Percentiles rank a stretch among this genome's conserved stretches.
These are phyloP conservation scores for Aspergillus sp. DNA, from an alignment of 2,329 filamentous ascomycete species.

Conservation along the genomic window DNA sequence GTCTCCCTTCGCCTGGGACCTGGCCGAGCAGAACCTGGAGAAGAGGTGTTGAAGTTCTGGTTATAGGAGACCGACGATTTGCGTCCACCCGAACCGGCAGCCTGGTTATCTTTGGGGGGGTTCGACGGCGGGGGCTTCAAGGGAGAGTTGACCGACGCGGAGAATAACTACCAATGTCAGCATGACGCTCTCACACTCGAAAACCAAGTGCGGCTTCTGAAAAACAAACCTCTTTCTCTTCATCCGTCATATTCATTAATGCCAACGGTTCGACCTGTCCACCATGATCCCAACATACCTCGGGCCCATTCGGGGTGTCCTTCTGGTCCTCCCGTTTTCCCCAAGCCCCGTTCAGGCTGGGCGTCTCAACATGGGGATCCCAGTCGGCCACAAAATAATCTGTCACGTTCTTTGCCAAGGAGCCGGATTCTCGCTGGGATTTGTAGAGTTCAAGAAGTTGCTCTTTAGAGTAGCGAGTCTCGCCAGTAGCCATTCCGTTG, in stretches of 20 bases:
- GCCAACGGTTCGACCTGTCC: slow-evolving; percentile 66
- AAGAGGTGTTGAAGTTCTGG: slow-evolving; percentile 61
- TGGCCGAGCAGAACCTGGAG: slow-evolving; percentile 67
- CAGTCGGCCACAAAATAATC: slow-evolving; percentile 68
- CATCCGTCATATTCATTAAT: slow-evolving; percentile 63
- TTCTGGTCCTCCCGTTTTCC: slow-evolving; percentile 70
- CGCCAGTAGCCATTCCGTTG: slow-evolving; percentile 46
- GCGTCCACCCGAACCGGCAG: slow-evolving; percentile 48
- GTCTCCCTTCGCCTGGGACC: slow-evolving; percentile 78
- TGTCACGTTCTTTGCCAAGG: slow-evolving; percentile 55
- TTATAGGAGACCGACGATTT: slow-evolving; percentile 73
- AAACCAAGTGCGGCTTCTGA: background rate
- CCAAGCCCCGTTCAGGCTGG: slow-evolving; percentile 59
- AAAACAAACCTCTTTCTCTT: slow-evolving; percentile 55
- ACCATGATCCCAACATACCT: slow-evolving; percentile 79
- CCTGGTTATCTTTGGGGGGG: slow-evolving; percentile 50
- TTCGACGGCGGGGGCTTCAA: slow-evolving; percentile 74
- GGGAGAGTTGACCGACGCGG: slow-evolving; percentile 84
- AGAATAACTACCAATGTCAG: slow-evolving; percentile 58
- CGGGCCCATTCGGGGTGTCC: slow-evolving; percentile 69
- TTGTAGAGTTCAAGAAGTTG: slow-evolving; percentile 70
- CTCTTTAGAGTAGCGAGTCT: slow-evolving; percentile 67
- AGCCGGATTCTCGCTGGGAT: slow-evolving; percentile 47
- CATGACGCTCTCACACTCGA: slow-evolving; percentile 7
- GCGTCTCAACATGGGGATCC: slow-evolving; percentile 68